Evolutionary conservation across 495 filamentous ascomycete species (phyloP).

Genomic region (Penicillium nucicola): DNA sequence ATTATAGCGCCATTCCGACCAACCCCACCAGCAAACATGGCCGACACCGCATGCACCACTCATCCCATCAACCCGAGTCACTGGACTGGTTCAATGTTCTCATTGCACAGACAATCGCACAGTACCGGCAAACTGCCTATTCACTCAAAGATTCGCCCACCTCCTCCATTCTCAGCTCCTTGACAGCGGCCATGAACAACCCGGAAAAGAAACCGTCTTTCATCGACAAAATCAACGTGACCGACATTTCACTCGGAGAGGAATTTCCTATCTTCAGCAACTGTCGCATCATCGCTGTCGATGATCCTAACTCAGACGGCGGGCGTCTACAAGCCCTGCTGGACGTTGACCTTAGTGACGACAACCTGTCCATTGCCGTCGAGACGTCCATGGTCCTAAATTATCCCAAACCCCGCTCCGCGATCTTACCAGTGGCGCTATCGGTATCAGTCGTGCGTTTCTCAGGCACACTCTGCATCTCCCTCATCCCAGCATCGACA

Average conservation of each 20-base stretch:
- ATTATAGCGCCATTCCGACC: conserved; percentile 79
- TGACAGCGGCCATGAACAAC: conserved; percentile 85
- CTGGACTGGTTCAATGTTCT: conserved; percentile 99
- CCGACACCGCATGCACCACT: conserved; percentile 45
- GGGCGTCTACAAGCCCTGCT: conserved; percentile 84
- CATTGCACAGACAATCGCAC: conserved; percentile 93
- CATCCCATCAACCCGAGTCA: conserved; percentile 96
- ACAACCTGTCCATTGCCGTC: conserved; percentile 88
- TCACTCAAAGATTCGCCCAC: conserved; percentile 69
- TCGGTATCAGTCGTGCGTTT: conserved; percentile 91
- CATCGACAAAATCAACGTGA: conserved; percentile 87
- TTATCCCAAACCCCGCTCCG: conserved; percentile 83
- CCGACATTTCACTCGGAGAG: conserved; percentile 88
- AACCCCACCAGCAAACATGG: conserved; percentile 43
- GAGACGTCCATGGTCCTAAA: conserved; percentile 94
- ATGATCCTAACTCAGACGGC: conserved; percentile 48
- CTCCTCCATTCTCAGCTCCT: conserved; percentile 81
- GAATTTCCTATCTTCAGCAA: conserved; percentile 99
- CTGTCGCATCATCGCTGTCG: conserved; percentile 77
- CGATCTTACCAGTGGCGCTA: conserved; percentile 88
- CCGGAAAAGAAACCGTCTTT: conserved; percentile 78
- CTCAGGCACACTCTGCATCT: conserved; percentile 88
- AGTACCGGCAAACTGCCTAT: conserved; percentile 84
- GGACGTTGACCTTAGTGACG: conserved; percentile 90
- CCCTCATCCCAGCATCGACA: conserved; percentile 68